Base-by-base conservation (phyloP, 2,329 filamentous ascomycete genomes). In the Capronia epimyces region DNA sequence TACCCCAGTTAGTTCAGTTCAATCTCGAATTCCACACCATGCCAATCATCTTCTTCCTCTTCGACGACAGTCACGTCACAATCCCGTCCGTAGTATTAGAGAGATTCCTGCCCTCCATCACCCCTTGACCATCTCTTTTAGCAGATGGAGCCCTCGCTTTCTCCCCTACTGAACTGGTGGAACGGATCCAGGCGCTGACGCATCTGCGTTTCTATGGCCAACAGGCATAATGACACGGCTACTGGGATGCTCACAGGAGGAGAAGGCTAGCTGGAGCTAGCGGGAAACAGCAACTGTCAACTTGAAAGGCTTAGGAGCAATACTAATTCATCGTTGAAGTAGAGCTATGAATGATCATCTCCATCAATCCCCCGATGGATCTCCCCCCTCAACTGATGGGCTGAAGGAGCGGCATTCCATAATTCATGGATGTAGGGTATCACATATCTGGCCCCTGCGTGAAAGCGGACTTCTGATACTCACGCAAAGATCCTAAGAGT, bases 121-220 rank as follows among this genome's bases (percentile, higher is more conserved):
- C n/a, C 29, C 29, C 7, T 37, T 7, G 18, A 3, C 5, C 12
- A 42, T 13, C n/a, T 46, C 18, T 55, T 48, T 59, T 52, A 55
- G 27, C 60, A 61, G 16, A 75, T n/a, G 77, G 60, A 61, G 77
- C 22, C 63, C 66, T 32, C 60, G 55, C 6, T 61, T 76, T 25
- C 49, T 75, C 31, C 64, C 68, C 25, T 76, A 69, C 63, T 77
- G 73, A 57, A 3, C 63, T 58, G 58, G 65, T 67, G 60, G 53
- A 59, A 25, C n/a, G n/a, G 75, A 79, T 68, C 75, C 74, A 40
- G 73, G 61, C 3, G 49, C n/a, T n/a, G n/a, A n/a, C n/a, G 52
- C 16, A 68, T 66, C 18, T 76, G 71, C 69, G 69, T 71, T 7
- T 66, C 65, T 64, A 69, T 69, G 25, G 62, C 63, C 45, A 65